Base-by-base conservation (phyloP, 768 basidiomycete genomes). In the Termitomyces sp. region DNA sequence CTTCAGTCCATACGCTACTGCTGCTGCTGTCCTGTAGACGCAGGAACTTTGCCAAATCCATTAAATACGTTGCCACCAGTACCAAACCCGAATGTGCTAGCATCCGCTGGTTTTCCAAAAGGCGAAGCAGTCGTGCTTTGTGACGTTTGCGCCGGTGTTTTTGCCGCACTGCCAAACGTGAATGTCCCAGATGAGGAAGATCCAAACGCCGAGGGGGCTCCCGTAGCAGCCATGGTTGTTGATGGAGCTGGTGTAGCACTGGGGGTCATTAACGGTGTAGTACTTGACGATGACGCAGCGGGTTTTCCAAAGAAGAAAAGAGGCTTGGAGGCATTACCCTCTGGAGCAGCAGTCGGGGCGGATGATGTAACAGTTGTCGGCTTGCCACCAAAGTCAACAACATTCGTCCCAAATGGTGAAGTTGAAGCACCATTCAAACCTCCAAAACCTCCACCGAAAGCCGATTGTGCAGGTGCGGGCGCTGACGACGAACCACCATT, bases 31-130 rank as follows among this genome's bases (percentile, higher is more conserved):
- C 65, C 62, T 17, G 61, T 53, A 5, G 62, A 48, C 43, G 59
- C 42, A 42, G 63, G 52, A 54, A 59, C 42, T 46, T 62, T 65
- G 5, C 65, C 61, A 62, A 67, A 67, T 21, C 42, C 40, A 52
- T 53, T 41, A 53, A 59, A 66, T 27, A 34, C 42, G 11, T 40
- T 60, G n/a, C 43, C 49, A 21, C 41, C 41, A 5, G 57, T 25
- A 46, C 70, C 69, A 58, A 76, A 75, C 29, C 71, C 71, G 60
- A 75, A 71, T 10, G 69, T 61, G 57, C 65, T 69, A 2, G 70
- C 43, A 23, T 59, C 58, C 6, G 60, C 42, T 21, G 63, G 45
- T 25, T 59, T 63, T 12, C 64, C 63, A 47, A 68, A 68, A 5
- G 52, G 47, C 19, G 59, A 64, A 44, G 62, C 49, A 31, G 37